Base-by-base conservation (phyloP, 768 basidiomycete genomes). In the Boletus rex-veris region DNA sequence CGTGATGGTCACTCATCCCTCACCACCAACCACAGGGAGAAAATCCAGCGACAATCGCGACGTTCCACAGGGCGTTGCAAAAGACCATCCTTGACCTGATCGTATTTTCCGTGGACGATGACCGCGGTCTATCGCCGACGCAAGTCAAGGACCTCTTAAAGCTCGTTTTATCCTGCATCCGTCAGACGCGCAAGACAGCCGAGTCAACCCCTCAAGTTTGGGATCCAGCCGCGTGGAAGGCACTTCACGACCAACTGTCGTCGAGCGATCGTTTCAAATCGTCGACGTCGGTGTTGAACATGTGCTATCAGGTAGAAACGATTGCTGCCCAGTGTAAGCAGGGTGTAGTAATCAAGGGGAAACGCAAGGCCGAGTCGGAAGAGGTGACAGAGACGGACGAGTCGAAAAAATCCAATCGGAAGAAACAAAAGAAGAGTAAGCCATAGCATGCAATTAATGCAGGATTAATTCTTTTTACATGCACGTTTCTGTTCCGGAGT, bases 121-220 rank as follows among this genome's bases (percentile, higher is more conserved):
- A 75, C 24, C 58, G 64, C 38, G 62, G 73, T 10, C 67, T 86
- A 40, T 84, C 81, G 15, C 75, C 85, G 2, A 67, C 81, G 1
- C 88, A 92, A 57, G 64, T 88, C 63, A 96, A 92, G 71, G 87
- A 89, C n/a, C 66, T 92, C 18, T 68, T 92, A 52, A 94, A 90
- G 69, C 71, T 89, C 48, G 85, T 76, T 0, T 72, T 90, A 26
- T 64, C 77, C 18, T 81, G 81, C 45, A 74, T 85, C n/a, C 83
- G 90, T 49, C 83, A 84, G 54, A 82, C 84, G 2, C 67, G 53
- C 55, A 54, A 83, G 82, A 51, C 77, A 79, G 8, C 64, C 77
- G 45, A 62, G 30, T 53, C 68, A 15, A 62, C 68, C 4, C 57
- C 64, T 11, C 58, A 66, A 5, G 69, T 77, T 5, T 96, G 92